Base-by-base conservation (phyloP, 768 basidiomycete species). In the Hygrocybe punicea region DNA sequence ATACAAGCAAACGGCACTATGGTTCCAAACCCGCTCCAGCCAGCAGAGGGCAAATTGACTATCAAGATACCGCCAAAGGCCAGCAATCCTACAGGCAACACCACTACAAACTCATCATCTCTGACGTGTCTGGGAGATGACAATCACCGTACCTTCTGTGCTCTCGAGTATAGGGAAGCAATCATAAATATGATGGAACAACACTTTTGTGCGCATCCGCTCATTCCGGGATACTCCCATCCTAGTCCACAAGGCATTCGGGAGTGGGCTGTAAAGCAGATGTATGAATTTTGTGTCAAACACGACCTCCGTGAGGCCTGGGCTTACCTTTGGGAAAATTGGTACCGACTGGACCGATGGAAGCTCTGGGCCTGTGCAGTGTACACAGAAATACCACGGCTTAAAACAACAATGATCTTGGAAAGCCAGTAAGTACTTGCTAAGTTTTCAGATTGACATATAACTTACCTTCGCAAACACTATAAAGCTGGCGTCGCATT, bases 401-500 rank as follows among this genome's bases (percentile, higher is more conserved):
- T 71, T 33, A 69, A 65, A 54, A 69, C 66, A 10, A 68, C 67
- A 9, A 71, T 71, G 69, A 65, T 65, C 35, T 45, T 67, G 40
- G 66, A 72, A 61, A 64, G 58, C 65, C 66, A 69, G 69, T 68
- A 36, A 65, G 67, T 61, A 24, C 45, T 9, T n/a, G n/a, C n/a
- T n/a, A n/a, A n/a, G n/a, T 17, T 17, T 14, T 16, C 40, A 23
- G 46, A 55, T 44, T 42, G 17, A 55, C 42, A 19, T 14, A 13
- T 46, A 29, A 61, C 10, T 34, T 21, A 61, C 64, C 57, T 25
- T 55, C 52, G 19, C 47, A 36, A 44, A 17, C 17, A 25, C 9
- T 19, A 23, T 4, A 8, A 44, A 73, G 73, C 60, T 74, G 73
- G 73, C 60, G 66, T 2, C 62, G 55, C 6, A 73, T 74, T 37